phyloP scores from a whole-genome alignment of 2,329 filamentous ascomycete genomes.

The Fusarium sulawesiense region DNA sequence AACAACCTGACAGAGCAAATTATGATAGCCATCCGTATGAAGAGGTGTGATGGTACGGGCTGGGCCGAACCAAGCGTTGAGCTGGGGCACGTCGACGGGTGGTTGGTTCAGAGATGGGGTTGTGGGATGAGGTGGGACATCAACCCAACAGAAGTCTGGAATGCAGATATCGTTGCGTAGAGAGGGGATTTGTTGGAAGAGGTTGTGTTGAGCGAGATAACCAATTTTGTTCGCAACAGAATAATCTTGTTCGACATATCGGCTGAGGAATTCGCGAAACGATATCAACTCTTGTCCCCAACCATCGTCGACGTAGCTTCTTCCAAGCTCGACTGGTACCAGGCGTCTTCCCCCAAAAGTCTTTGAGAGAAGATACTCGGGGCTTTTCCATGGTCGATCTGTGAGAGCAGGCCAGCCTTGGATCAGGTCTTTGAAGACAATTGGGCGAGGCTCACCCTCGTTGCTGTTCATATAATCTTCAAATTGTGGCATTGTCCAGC shows the following conservation, averaged over 20 bases:
- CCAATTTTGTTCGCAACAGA: slow-evolving; percentile 59
- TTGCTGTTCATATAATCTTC: slow-evolving; percentile 67
- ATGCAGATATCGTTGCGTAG: slow-evolving; percentile 80
- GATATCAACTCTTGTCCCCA: slow-evolving; percentile 87
- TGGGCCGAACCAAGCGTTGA: slow-evolving; percentile 96
- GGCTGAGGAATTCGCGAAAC: slow-evolving; percentile 76
- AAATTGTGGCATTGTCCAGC: slow-evolving; percentile 69
- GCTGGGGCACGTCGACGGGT: slow-evolving; percentile 68
- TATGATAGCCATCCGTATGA: slow-evolving; percentile 95
- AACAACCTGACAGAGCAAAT: slow-evolving; percentile 88
- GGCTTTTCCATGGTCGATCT: slow-evolving; percentile 75
- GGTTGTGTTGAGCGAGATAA: slow-evolving; percentile 92
- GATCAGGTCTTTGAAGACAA: slow-evolving; percentile 76
- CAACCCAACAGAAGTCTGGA: slow-evolving; percentile 86
- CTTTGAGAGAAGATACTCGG: slow-evolving; percentile 76
- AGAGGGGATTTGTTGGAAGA: slow-evolving; percentile 83
- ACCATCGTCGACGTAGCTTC: slow-evolving; percentile 85
- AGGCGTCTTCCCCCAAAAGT: slow-evolving; percentile 83
- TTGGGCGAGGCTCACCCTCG: slow-evolving; percentile 62
- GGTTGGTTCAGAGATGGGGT: slow-evolving; percentile 52
- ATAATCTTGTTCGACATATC: slow-evolving; percentile 62
- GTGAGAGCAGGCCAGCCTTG: slow-evolving; percentile 80
- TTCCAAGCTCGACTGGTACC: slow-evolving; percentile 86
- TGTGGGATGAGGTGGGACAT: slow-evolving; percentile 67
- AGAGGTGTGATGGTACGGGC: slow-evolving; percentile 88